phyloP scores from a whole-genome alignment of 169 alveolate species.

The Theileria annulata region DNA sequence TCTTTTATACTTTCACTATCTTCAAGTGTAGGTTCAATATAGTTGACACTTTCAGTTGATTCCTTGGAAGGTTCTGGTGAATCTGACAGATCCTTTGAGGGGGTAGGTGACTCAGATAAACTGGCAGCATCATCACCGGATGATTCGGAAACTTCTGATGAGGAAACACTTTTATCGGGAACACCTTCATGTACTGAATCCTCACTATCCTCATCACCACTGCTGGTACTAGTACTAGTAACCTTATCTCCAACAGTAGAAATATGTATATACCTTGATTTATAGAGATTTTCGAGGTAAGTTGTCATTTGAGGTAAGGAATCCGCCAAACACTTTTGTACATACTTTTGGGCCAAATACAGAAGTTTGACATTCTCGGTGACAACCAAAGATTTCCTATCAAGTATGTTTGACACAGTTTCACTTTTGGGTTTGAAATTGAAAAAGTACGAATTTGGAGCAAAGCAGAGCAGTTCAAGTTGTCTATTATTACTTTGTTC shows the following conservation, averaged over 20 bases:
- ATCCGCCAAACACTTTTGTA: constrained; percentile 2
- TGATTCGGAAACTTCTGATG: neutral
- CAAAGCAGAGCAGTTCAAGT: constrained; percentile 32
- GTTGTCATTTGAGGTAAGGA: neutral
- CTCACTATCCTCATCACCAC: neutral
- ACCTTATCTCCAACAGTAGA: neutral
- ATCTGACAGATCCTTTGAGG: neutral
- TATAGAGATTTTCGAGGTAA: constrained; percentile 22
- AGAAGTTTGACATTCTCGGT: constrained; percentile 20
- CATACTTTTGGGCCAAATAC: constrained; percentile 6
- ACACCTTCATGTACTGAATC: neutral
- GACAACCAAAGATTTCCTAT: constrained; percentile 45
- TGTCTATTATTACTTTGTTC: constrained; percentile 1
- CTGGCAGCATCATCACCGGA: neutral
- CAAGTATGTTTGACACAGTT: constrained; percentile 10
- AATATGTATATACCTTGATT: neutral
- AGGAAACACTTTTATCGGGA: neutral
- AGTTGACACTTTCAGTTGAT: neutral
- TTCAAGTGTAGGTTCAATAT: neutral
- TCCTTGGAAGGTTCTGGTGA: neutral
- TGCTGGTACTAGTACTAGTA: neutral
- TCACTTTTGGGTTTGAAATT: constrained; percentile 2
- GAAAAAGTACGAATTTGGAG: constrained; percentile 38
- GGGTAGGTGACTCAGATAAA: neutral
- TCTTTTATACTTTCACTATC: neutral